Evolutionary conservation across 2,329 filamentous ascomycete genomes (phyloP).

Genomic region (Colletotrichum lentis): DNA sequence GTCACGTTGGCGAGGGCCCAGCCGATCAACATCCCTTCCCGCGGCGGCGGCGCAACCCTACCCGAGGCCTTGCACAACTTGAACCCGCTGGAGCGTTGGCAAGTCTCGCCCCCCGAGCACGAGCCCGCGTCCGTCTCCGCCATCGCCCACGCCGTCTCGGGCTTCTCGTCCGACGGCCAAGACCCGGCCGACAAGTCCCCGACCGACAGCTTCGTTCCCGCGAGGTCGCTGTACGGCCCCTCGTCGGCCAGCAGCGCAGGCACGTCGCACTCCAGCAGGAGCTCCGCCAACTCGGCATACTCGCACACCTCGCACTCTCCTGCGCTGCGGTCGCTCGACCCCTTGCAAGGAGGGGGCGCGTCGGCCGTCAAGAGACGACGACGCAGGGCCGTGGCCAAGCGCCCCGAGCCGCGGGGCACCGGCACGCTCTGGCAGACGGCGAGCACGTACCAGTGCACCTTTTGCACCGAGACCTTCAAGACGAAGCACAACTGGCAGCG

Average conservation of each 20-base stretch:
- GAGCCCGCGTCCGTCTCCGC: conserved; percentile 40
- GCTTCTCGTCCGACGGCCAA: neutral
- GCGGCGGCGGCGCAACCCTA: no score
- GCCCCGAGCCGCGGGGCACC: conserved; percentile 3
- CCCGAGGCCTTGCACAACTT: conserved; percentile 18
- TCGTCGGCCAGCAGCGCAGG: conserved; percentile 41
- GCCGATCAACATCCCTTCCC: conserved; percentile 23
- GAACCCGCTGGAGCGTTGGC: conserved; percentile 36
- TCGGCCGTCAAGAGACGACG: conserved; percentile 11
- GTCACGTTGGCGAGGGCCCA: conserved; percentile 8
- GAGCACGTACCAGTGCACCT: conserved; percentile 53
- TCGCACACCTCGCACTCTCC: conserved; percentile 28
- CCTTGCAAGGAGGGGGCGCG: neutral
- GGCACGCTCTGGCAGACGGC: conserved; percentile 15
- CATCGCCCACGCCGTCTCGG: conserved; percentile 39
- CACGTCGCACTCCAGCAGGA: conserved; percentile 35
- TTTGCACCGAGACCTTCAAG: conserved; percentile 57
- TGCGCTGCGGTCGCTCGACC: neutral
- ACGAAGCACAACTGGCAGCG: conserved; percentile 58
- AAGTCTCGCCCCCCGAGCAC: conserved; percentile 41
- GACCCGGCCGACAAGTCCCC: neutral
- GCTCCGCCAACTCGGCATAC: conserved; percentile 35
- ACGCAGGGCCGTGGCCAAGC: conserved; percentile 5
- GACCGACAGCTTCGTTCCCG: conserved; percentile 16
- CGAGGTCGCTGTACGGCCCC: conserved; percentile 11